phyloP scores from a whole-genome alignment of 805 yeast genomes.

The Candida cerambycidarum region DNA sequence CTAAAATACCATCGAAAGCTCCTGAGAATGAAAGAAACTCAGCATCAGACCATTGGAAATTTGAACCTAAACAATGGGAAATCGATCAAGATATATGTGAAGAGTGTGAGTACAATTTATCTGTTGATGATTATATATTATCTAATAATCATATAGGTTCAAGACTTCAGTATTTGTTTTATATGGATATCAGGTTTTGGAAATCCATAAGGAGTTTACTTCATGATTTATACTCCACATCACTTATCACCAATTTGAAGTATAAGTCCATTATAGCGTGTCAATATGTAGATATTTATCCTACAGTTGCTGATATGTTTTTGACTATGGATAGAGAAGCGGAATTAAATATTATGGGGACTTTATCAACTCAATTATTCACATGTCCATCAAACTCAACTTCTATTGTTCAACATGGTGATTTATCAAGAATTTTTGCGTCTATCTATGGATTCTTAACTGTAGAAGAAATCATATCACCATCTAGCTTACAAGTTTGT shows the following conservation, averaged over 20 bases:
- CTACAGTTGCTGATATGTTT: slow-evolving; percentile 68
- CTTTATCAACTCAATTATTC: slow-evolving; percentile 80
- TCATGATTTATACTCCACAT: slow-evolving; percentile 64
- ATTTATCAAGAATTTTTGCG: slow-evolving; percentile 59
- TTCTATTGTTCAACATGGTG: slow-evolving; percentile 61
- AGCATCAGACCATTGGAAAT: slow-evolving; percentile 37
- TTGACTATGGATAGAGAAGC: slow-evolving; percentile 83
- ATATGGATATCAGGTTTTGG: slow-evolving; percentile 73
- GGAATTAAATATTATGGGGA: slow-evolving; percentile 70
- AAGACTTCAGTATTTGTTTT: slow-evolving; percentile 58
- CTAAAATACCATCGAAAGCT: slow-evolving; percentile 31
- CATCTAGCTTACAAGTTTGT: slow-evolving; percentile 39
- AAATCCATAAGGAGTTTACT: slow-evolving; percentile 55
- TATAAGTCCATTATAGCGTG: slow-evolving; percentile 63
- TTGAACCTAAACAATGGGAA: slow-evolving; percentile 46
- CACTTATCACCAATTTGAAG: slow-evolving; percentile 58
- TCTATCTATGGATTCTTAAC: slow-evolving; percentile 64
- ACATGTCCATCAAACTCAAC: slow-evolving; percentile 84
- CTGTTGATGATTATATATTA: slow-evolving; percentile 24
- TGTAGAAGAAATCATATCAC: slow-evolving; percentile 47
- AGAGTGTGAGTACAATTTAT: slow-evolving; percentile 49
- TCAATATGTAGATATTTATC: slow-evolving; percentile 83
- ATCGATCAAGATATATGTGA: slow-evolving; percentile 40
- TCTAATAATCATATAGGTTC: slow-evolving; percentile 42
- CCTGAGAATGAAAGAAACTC: slow-evolving; percentile 6